These are phyloP conservation scores for Hysterium pulicare DNA, from an alignment of 2,329 filamentous ascomycete genomes.

Conservation along the genomic window DNA sequence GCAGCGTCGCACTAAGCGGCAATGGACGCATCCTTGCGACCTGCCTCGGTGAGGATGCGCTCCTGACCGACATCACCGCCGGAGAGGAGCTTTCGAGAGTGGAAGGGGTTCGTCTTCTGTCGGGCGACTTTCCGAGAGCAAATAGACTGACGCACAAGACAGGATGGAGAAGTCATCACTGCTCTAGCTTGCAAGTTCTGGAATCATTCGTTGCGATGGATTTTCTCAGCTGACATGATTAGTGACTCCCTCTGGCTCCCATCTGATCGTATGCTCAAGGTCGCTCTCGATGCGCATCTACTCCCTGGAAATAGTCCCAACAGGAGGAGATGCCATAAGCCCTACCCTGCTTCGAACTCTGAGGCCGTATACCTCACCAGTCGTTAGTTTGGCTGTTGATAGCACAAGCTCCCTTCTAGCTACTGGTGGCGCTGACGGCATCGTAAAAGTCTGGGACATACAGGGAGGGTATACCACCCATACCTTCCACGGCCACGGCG, in stretches of 20 bases:
- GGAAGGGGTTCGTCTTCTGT: slow-evolving; percentile 66
- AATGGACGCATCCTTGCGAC: slow-evolving; percentile 80
- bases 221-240: slow-evolving; percentile 14
- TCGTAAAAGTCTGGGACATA: slow-evolving; percentile 97
- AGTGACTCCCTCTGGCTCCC: slow-evolving; percentile 86
- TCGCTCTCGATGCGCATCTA: slow-evolving; percentile 97
- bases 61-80: slow-evolving; percentile 80
- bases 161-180: slow-evolving; percentile 68
- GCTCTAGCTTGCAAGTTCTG: slow-evolving; percentile 63
- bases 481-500: slow-evolving; percentile 89
- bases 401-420: slow-evolving; percentile 84
- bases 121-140: slow-evolving; percentile 16
- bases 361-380: slow-evolving; percentile 86
- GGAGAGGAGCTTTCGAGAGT: slow-evolving; percentile 79
- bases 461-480: slow-evolving; percentile 86
- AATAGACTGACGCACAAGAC: slow-evolving; percentile 37
- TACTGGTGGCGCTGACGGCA: slow-evolving; percentile 88
- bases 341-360: slow-evolving; percentile 71
- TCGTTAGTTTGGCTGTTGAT: slow-evolving; percentile 82
- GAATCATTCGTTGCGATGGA: slow-evolving; percentile 3
- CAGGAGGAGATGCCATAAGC: slow-evolving; percentile 55
- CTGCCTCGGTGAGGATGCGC: slow-evolving; percentile 84
- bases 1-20: slow-evolving; percentile 77
- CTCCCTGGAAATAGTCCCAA: slow-evolving; percentile 59
- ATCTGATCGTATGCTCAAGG: slow-evolving; percentile 86